Evolutionary conservation across 2,329 filamentous ascomycete species (phyloP), one percentile per base, ranked within the genome.

Genomic region (Diaporthe sp.): DNA sequence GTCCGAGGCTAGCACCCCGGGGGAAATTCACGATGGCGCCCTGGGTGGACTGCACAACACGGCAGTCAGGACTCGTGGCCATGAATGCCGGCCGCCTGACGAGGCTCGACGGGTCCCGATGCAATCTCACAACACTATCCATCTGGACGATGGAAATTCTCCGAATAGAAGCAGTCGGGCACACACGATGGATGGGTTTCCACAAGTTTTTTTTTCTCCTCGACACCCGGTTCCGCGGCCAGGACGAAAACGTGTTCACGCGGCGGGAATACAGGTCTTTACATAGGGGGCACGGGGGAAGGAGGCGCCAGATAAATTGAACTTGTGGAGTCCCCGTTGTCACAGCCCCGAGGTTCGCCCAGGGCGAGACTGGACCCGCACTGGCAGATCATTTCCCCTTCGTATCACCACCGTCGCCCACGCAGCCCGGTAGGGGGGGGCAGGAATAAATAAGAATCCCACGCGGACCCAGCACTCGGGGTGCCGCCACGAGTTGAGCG

Each of bases 271-370:
- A 31, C 37, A 25, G 8, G 25, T 46, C 59, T 46, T 31, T 46
- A 46, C 37, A 19, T 46, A 65, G 39, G 59, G 59, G 59, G 59
- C 59, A 46, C 15, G n/a, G 15, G 70, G 58, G 25, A 25, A 28
- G 59, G 55, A 65, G 59, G 59, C 71, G 51, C 58, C 71, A 62
- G 71, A 62, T 73, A 73, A 65, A 73, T 73, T 73, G 71, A 53
- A n/a, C 46, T 25, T 65, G 71, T 73, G 71, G 71, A 62, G 71
- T 62, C 46, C 13, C 49, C 46, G 37, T 42, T 72, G 57, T 51
- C 42, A 65, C 70, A 62, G 58, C 44, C 65, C 31, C 46, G 58
- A 55, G 49, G 25, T 57, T 55, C 46, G 58, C 46, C 71, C 46
- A 19, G 49, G 58, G 58, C 46, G 71, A 62, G 58, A 71, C 59